Percentiles rank a stretch among this genome's conserved stretches.
phyloP scores from a whole-genome alignment of 1,139 yeast species.

The Protomyces gravidus region DNA sequence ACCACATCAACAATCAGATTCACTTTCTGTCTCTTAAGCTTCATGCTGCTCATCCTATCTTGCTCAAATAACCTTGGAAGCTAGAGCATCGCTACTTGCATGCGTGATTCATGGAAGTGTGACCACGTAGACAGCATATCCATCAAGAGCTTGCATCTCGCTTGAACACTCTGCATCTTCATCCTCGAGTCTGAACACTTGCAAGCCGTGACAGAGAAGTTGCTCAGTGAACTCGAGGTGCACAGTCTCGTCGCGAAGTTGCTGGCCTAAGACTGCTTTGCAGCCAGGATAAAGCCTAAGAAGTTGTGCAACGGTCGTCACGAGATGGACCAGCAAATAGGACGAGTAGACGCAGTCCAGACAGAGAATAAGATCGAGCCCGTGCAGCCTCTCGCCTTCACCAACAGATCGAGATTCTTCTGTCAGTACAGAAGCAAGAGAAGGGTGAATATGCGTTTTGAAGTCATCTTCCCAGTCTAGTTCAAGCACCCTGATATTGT shows the following conservation, averaged over 20 bases:
- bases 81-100: too few species aligned
- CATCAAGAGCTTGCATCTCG: background rate
- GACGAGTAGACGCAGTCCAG: slow-evolving; percentile 21
- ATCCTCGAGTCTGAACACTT: slow-evolving; percentile 1
- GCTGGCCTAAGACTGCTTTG: slow-evolving; percentile 16
- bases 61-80: too few species aligned
- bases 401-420: background rate
- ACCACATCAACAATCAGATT: too few species aligned
- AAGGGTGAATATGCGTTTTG: background rate
- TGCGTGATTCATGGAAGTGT: background rate
- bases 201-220: background rate
- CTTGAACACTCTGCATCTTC: background rate
- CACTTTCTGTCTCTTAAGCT: too few species aligned
- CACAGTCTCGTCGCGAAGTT: slow-evolving; percentile 13
- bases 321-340: slow-evolving; percentile 2
- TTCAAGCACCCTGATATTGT: background rate
- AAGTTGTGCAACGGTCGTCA: background rate
- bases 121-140: slow-evolving; percentile 15
- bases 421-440: background rate
- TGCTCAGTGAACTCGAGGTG: slow-evolving; percentile 17
- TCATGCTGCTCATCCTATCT: too few species aligned
- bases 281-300: background rate
- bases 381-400: background rate
- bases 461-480: slow-evolving; percentile 13
- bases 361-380: slow-evolving; percentile 7